These are phyloP conservation scores for Fraxinus dipetala DNA, from an alignment of 305 asterid genomes.

Conservation along the genomic window DNA sequence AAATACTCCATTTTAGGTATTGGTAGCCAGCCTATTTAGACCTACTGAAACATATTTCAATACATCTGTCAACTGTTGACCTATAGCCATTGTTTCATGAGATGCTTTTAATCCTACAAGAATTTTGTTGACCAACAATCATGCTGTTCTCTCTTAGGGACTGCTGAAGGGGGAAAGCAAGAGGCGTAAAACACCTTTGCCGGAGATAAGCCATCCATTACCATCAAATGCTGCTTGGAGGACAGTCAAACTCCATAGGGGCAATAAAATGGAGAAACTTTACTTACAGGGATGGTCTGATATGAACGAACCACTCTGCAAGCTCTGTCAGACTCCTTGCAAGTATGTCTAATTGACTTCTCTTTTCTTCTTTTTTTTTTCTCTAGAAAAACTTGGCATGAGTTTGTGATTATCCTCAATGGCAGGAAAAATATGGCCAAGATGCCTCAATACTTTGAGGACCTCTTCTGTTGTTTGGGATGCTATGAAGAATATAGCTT, in stretches of 20 bases:
- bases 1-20: background rate
- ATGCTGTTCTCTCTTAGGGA: constrained; percentile 54
- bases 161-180: constrained; percentile 78
- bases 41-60: background rate
- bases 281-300: constrained; percentile 90
- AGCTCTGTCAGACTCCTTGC: constrained; percentile 89
- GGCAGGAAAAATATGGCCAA: constrained; percentile 68
- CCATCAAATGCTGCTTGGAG: constrained; percentile 79
- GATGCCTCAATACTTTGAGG: constrained; percentile 83
- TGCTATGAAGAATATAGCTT: constrained; percentile 82
- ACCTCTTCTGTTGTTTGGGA: constrained; percentile 75
- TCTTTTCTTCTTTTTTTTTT: background rate
- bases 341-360: constrained; percentile 44
- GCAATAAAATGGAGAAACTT: constrained; percentile 54
- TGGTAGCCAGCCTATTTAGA: background rate
- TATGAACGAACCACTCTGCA: constrained; percentile 89
- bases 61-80: background rate
- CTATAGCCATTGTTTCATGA: constrained; percentile 11
- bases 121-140: constrained; percentile 14
- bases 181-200: constrained; percentile 66
- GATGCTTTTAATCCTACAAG: constrained; percentile 7
- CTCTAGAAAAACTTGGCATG: background rate
- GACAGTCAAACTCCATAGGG: constrained; percentile 48
- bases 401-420: constrained; percentile 18
- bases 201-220: constrained; percentile 71